phyloP scores from a whole-genome alignment of 768 basidiomycete genomes.

The Daedalea quercina region DNA sequence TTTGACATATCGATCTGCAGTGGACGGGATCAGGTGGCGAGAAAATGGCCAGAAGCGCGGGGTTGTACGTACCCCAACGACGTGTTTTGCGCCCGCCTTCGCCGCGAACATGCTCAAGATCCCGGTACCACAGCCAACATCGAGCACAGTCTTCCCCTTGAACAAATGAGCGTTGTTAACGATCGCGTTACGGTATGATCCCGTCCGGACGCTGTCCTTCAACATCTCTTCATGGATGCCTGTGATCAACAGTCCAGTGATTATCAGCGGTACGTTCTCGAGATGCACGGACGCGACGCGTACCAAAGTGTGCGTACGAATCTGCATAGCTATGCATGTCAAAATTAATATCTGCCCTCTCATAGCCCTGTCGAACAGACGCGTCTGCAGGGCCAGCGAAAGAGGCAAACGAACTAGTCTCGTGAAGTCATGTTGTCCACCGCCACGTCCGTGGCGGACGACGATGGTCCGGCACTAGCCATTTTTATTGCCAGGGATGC shows the following conservation, averaged over 20 bases:
- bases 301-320: constrained; percentile 93
- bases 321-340: constrained; percentile 72
- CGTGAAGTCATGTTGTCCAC: constrained; percentile 58
- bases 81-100: constrained; percentile 89
- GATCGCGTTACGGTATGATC: constrained; percentile 93
- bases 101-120: constrained; percentile 98
- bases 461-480: constrained; percentile 23
- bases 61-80: constrained; percentile 69
- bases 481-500: constrained; percentile 7
- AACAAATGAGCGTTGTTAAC: constrained; percentile 92
- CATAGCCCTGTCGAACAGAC: neutral
- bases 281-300: neutral
- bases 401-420: constrained; percentile 64
- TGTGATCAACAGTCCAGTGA: constrained; percentile 23
- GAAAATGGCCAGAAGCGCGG: neutral
- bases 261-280: neutral
- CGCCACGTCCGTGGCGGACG: constrained; percentile 16
- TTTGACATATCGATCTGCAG: constrained; percentile 98
- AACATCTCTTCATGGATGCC: constrained; percentile 99
- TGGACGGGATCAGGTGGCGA: neutral
- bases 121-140: constrained; percentile 98
- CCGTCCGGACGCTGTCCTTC: constrained; percentile 92
- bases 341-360: neutral
- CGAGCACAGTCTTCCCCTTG: constrained; percentile 93
- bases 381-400: neutral